Percentiles rank a stretch among this genome's conserved stretches.
Evolutionary conservation across 2,329 filamentous ascomycete genomes (phyloP).

Genomic region (Colletotrichum siamense): DNA sequence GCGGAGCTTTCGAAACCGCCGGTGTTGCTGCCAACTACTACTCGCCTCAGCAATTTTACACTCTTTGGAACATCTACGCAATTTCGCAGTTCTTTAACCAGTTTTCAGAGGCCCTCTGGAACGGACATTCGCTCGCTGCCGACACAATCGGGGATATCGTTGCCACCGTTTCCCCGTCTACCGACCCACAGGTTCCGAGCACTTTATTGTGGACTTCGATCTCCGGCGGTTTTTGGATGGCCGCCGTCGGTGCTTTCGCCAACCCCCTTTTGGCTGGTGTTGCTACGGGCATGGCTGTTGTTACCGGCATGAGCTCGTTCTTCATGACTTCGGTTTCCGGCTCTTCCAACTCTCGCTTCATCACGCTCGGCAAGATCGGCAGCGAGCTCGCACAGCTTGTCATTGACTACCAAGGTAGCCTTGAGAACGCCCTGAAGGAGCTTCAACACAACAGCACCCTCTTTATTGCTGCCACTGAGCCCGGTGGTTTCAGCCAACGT

Average conservation of each 20-base stretch:
- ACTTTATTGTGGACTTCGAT: conserved; percentile 25
- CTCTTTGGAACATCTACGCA: conserved; percentile 33
- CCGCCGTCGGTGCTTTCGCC: conserved; percentile 16
- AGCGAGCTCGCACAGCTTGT: conserved; percentile 26
- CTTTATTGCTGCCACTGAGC: conserved; percentile 24
- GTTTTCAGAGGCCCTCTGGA: conserved; percentile 29
- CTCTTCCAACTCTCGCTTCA: conserved; percentile 27
- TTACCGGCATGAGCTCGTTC: conserved; percentile 4
- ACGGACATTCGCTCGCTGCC: conserved; percentile 27
- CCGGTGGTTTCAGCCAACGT: conserved; percentile 29
- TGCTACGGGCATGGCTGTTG: conserved; percentile 15
- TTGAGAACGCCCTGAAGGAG: conserved; percentile 21
- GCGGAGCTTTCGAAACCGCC: conserved; percentile 21
- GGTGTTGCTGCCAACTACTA: conserved; percentile 24
- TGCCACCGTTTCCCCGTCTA: conserved; percentile 26
- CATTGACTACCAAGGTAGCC: conserved; percentile 28
- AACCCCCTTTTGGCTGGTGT: conserved; percentile 14
- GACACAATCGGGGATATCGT: conserved; percentile 30
- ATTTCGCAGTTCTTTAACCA: conserved; percentile 34
- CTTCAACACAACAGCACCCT: conserved; percentile 26
- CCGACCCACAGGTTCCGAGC: conserved; percentile 23
- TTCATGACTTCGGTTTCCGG: conserved; percentile 8
- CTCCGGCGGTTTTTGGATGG: conserved; percentile 24
- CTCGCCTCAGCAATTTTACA: conserved; percentile 30
- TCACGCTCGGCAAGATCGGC: conserved; percentile 30